A percentile compares a stretch with the other conserved stretches of the same genome.
These are phyloP conservation scores for Sclerotinia spermophila DNA, from an alignment of 2,329 filamentous ascomycete species.

Conservation along the genomic window DNA sequence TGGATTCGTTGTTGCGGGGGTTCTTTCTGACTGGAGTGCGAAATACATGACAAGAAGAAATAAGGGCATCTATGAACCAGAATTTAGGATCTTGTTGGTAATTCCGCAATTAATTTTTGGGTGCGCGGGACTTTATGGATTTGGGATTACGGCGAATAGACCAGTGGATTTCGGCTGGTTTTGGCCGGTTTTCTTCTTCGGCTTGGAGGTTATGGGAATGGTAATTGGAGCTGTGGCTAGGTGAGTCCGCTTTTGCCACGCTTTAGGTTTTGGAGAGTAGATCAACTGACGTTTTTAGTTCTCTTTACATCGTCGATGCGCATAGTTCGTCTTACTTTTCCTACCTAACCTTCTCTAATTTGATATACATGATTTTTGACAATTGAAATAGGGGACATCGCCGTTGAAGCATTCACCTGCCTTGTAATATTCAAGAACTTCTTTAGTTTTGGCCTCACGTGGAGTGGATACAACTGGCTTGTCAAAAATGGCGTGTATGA, in stretches of 20 bases:
- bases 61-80: slow-evolving; percentile 81
- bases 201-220: slow-evolving; percentile 83
- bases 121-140: slow-evolving; percentile 77
- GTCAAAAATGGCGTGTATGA: slow-evolving; percentile 57
- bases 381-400: slow-evolving; percentile 60
- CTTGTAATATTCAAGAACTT: slow-evolving; percentile 93
- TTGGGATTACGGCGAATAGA: slow-evolving; percentile 68
- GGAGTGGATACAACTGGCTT: slow-evolving; percentile 81
- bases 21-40: slow-evolving; percentile 70
- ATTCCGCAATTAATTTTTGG: slow-evolving; percentile 77
- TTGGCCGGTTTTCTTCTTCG: slow-evolving; percentile 73
- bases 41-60: slow-evolving; percentile 69
- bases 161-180: slow-evolving; percentile 65
- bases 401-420: slow-evolving; percentile 85
- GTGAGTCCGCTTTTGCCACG: slow-evolving; percentile 39
- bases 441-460: slow-evolving; percentile 83
- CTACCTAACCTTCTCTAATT: background rate
- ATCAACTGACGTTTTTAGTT: slow-evolving; percentile 1
- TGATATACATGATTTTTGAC: background rate
- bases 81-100: slow-evolving; percentile 81
- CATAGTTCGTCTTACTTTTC: slow-evolving; percentile 59
- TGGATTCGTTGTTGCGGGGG: slow-evolving; percentile 72
- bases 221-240: slow-evolving; percentile 85
- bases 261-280: background rate
- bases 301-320: slow-evolving; percentile 84